These are phyloP conservation scores for Leccinum pachyderme DNA, from an alignment of 1,284 basidiomycete species.

Conservation along the genomic window DNA sequence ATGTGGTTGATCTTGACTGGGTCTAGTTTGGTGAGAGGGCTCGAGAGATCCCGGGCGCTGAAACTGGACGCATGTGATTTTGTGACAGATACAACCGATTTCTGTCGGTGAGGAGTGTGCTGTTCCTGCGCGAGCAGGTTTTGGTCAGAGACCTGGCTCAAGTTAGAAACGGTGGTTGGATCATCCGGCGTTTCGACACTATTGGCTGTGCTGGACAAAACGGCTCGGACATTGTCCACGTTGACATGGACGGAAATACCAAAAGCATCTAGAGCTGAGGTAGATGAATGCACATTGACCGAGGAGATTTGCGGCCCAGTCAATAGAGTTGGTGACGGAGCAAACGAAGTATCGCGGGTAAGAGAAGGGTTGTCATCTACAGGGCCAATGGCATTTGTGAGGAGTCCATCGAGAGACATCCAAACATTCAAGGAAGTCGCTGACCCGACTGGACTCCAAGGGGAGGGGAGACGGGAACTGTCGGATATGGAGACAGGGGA, in stretches of 20 bases:
- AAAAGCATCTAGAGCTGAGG: conserved; percentile 18
- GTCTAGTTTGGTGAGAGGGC: conserved; percentile 19
- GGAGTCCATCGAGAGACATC: conserved; percentile 24
- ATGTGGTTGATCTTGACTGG: conserved; percentile 14
- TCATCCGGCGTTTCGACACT: neutral
- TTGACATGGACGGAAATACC: conserved; percentile 22
- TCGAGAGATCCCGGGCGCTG: conserved; percentile 14
- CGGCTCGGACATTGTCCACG: conserved; percentile 9
- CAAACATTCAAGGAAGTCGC: conserved; percentile 18
- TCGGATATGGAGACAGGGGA: conserved; percentile 9
- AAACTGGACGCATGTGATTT: neutral
- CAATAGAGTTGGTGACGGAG: neutral
- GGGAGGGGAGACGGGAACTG: conserved; percentile 26
- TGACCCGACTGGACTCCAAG: conserved; percentile 28
- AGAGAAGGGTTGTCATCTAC: neutral
- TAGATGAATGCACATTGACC: conserved; percentile 14
- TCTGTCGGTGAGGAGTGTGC: conserved; percentile 15
- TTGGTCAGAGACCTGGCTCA: conserved; percentile 3
- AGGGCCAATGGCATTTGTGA: conserved; percentile 20
- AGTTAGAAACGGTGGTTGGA: neutral
- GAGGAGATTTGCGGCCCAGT: conserved; percentile 4
- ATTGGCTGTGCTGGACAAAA: neutral
- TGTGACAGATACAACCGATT: conserved; percentile 14
- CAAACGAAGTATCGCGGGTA: neutral
- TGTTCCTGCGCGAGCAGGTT: conserved; percentile 1